Evolutionary conservation across 495 filamentous ascomycete species (phyloP), one percentile per base, ranked within the genome.

Genomic region (Tuber umbilicatum): DNA sequence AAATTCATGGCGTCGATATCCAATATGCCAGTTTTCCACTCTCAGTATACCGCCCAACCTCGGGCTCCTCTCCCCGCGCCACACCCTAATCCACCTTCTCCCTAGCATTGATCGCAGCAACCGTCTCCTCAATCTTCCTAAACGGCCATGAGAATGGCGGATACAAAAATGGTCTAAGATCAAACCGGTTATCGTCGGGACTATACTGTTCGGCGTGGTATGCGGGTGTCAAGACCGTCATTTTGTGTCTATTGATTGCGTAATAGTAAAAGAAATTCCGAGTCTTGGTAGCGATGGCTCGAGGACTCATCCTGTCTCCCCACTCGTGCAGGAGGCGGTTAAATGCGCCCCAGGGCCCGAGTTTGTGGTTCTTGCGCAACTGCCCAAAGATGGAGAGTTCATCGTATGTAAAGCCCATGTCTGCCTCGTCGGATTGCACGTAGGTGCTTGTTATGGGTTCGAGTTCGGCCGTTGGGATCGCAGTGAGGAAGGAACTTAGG

Each of bases 401-500:
- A 37, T 83, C 83, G 67, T 90, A 89, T 0, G 87, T 89, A 83
- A 89, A 84, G 23, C 89, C 89, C 91, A 93, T 93, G 77, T 93
- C 91, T 2, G 85, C 90, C 84, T 97, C 93, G 81, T 96, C 90
- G 38, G 81, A 84, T 77, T 92, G 89, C 2, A 89, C 87, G 78
- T 92, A 91, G 23, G 84, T 85, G 0, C 87, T 83, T 1, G 92
- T 92, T 40, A 93, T 90, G 19, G 94, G 94, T 78, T 94, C 91
- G 0, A 97, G 87, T 82, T 97, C 93, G 1, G 93, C 93, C 5
- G 92, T 95, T 0, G 93, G 93, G 0, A 87, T 86, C 4, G 94
- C 93, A 23, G 86, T 84, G 37, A 96, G 82, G 85, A 97, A 97
- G 5, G 87, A 87, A 1, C 89, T 78, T 7, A 97, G 87, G 74